Evolutionary conservation across 2,329 filamentous ascomycete genomes (phyloP), one percentile per base, ranked within the genome.

Genomic region (Cladosporium sp.): DNA sequence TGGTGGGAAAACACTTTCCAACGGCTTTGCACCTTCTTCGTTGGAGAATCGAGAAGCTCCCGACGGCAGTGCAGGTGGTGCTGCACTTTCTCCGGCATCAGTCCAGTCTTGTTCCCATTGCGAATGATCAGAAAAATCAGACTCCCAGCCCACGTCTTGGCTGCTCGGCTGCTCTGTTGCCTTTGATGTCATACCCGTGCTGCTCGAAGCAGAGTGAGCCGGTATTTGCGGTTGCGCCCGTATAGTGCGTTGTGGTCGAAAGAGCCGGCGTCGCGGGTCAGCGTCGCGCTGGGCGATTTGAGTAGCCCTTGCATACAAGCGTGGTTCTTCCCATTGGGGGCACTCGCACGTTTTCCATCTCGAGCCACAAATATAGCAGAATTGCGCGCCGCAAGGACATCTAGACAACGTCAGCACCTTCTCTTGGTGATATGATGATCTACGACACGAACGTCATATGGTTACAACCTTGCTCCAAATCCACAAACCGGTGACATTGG

Each of bases 371-470:
- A 72, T 62, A 53, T 76, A 76, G 66, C 73, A 76, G 66, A 76
- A 76, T 8, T 76, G 53, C 4, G 70, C 67, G 4, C 69, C 66
- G 49, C 72, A 76, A 23, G 23, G 67, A 39, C 74, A 75, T 5
- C 74, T 75, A 49, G 5, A 14, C 2, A 46, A 16, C 6, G 30
- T 64, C 18, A 60, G 18, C 58, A 5, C 51, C n/a, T n/a, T n/a
- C n/a, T n/a, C n/a, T n/a, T n/a, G n/a, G n/a, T n/a, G n/a, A n/a
- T n/a, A n/a, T n/a, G n/a, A n/a, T n/a, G n/a, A n/a, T n/a, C n/a
- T n/a, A 25, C 3, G 11, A 10, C 11, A 81, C 83, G 71, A 68
- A 88, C 85, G 67, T 84, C 6, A 88, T 87, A 59, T 88, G 85
- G 60, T 84, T 78, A 66, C 86, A 88, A 1, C 86, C 86, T 0